These are phyloP conservation scores for Glycyrrhiza uralensis DNA, from an alignment of 306 rosid species.

Conservation along the genomic window DNA sequence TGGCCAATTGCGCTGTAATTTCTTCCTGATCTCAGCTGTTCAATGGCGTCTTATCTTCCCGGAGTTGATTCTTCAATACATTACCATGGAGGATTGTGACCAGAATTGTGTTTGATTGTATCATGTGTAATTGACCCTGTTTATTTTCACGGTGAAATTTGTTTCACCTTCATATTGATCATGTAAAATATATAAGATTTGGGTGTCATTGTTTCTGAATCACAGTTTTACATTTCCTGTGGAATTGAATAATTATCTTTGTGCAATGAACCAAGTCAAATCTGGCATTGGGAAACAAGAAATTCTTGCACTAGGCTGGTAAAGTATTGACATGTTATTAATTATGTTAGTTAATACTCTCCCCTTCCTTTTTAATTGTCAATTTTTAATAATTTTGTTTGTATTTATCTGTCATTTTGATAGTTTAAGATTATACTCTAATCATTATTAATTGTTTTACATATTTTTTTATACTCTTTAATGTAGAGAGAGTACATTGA, in stretches of 20 bases:
- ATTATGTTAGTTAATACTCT: background rate
- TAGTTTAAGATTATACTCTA: too few species aligned
- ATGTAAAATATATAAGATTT: conserved; percentile 13
- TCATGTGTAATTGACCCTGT: conserved; percentile 40
- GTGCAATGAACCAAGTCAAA: background rate
- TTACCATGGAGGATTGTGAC: conserved; percentile 31
- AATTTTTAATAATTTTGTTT: too few species aligned
- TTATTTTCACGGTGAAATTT: conserved; percentile 36
- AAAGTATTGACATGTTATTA: background rate
- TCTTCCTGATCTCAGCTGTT: conserved; percentile 28
- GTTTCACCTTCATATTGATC: conserved; percentile 23
- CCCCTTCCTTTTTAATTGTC: too few species aligned
- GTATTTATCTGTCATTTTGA: background rate
- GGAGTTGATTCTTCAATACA: conserved; percentile 38
- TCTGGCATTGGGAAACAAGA: background rate
- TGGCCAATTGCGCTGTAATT: conserved; percentile 10
- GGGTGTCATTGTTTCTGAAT: conserved; percentile 22
- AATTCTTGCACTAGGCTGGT: background rate
- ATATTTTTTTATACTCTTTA: too few species aligned
- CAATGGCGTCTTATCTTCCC: conserved; percentile 28
- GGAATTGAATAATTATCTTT: background rate
- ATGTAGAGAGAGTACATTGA: too few species aligned
- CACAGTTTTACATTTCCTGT: conserved; percentile 1
- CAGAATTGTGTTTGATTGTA: conserved; percentile 43
- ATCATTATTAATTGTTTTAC: too few species aligned